Evolutionary conservation across 225 moss, liverwort and hornwort species (phyloP), one percentile per base, ranked within the genome.

Genomic region (Antitrichia curtipendula): DNA sequence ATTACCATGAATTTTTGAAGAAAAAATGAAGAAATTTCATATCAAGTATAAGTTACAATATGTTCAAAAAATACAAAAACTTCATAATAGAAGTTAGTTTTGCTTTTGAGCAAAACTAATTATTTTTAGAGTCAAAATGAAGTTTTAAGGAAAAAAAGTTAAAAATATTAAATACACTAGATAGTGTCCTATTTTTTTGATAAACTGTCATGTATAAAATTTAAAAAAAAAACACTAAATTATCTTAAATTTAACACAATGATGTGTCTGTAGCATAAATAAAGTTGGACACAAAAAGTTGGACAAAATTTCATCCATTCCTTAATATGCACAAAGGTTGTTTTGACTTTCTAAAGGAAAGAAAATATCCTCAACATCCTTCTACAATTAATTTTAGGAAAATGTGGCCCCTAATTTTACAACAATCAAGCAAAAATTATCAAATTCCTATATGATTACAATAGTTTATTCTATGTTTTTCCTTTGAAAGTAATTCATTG

Each of bases 321-420:
- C 43, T 43, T 25, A 68, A 38, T 7, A 38, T 12, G 7, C 4
- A 8, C 25, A 41, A 41, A 4, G 8, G 5, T 1, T 9, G 1
- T 70, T 41, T 25, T 14, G n/a, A 70, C 15, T 41, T 4, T 70
- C 10, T 4, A 23, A 70, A 25, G 0, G 8, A 41, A 2, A 4
- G 1, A 24, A 13, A 13, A 8, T 27, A 70, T 43, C 27, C 5
- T 70, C 0, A 4, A 6, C 8, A 70, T 40, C 5, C 2, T 70
- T 40, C 0, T 0, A 0, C 0, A 0, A 0, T 3, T 40, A 23
- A 7, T 40, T 24, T 0, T 23, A 38, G 8, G 0, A 41, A 41
- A 70, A 41, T 25, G 1, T 70, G 0, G 24, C 8, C 16, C 15
- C 9, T 43, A 25, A n/a, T n/a, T n/a, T 5, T 71, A 24, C 27